Percentiles rank a stretch among this genome's conserved stretches.
phyloP scores from a whole-genome alignment of 208 protist genomes.

The Acanthamoeba royreba region DNA sequence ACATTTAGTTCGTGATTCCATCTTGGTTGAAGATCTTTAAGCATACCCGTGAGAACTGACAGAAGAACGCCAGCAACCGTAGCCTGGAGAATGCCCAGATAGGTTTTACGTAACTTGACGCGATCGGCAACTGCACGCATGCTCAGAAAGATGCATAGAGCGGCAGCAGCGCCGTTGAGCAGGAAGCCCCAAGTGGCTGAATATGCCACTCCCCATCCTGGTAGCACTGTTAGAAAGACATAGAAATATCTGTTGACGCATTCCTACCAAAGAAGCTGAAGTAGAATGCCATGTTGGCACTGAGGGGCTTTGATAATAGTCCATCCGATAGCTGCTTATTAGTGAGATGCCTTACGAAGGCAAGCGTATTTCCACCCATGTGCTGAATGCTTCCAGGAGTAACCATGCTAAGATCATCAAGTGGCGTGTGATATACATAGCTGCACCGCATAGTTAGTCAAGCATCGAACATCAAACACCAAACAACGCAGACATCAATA shows the following conservation, averaged over 20 bases:
- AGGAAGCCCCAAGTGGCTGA: background rate
- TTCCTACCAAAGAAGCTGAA: background rate
- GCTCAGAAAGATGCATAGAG: background rate
- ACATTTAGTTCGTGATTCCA: no score
- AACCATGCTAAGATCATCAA: slow-evolving; percentile 28
- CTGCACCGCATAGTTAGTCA: no score
- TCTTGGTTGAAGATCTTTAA: no score
- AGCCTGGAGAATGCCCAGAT: background rate
- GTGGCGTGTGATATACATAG: slow-evolving; percentile 60
- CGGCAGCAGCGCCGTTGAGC: background rate
- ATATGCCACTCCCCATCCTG: background rate
- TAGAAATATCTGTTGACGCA: no score
- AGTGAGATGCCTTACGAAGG: background rate
- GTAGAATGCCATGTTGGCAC: background rate
- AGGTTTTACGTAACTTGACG: background rate
- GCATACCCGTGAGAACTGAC: background rate
- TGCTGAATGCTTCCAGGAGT: slow-evolving; percentile 50
- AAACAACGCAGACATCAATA: background rate
- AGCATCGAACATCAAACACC: no score
- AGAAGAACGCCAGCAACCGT: background rate
- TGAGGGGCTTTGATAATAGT: background rate
- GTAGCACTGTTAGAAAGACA: background rate
- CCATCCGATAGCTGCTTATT: background rate
- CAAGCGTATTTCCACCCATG: slow-evolving; percentile 51
- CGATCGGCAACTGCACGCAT: background rate